Evolutionary conservation across 2,329 filamentous ascomycete genomes (phyloP).

Genomic region (Aspergillus nomiae): DNA sequence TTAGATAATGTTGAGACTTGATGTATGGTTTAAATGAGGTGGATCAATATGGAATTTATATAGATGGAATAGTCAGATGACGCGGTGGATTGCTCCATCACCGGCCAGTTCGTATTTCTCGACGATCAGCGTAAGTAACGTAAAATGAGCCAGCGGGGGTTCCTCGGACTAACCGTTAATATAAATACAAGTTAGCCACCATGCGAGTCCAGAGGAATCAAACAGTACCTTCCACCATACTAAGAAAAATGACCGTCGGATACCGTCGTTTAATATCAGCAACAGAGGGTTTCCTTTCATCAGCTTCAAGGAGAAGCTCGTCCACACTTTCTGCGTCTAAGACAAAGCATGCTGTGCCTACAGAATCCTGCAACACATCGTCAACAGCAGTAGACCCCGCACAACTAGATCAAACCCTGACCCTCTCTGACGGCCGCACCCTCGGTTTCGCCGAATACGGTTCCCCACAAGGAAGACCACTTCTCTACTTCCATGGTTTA

Average conservation of each 20-base stretch:
- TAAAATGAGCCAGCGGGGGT: not conserved
- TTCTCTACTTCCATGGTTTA: constrained; percentile 49
- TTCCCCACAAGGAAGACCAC: constrained; percentile 27
- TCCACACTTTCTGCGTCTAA: not conserved
- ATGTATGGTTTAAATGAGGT: not conserved
- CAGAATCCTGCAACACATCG: not conserved
- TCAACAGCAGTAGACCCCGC: not conserved
- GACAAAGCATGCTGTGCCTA: not conserved
- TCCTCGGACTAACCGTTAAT: not conserved
- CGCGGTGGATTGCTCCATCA: not conserved
- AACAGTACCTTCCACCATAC: not conserved
- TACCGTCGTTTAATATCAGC: not conserved
- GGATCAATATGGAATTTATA: not conserved
- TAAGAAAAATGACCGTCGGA: not conserved
- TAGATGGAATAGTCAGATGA: not conserved
- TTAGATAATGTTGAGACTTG: not conserved
- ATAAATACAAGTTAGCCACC: not conserved
- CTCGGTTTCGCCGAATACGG: constrained; percentile 51
- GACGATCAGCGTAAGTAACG: not conserved
- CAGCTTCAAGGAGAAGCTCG: not conserved
- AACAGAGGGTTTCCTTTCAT: not conserved
- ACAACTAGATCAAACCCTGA: constrained; percentile 19
- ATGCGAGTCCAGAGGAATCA: not conserved
- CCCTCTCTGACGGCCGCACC: constrained; percentile 39
- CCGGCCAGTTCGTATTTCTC: not conserved